Evolutionary conservation across 768 basidiomycete species (phyloP).

Genomic region (Tephrocybe sp.): DNA sequence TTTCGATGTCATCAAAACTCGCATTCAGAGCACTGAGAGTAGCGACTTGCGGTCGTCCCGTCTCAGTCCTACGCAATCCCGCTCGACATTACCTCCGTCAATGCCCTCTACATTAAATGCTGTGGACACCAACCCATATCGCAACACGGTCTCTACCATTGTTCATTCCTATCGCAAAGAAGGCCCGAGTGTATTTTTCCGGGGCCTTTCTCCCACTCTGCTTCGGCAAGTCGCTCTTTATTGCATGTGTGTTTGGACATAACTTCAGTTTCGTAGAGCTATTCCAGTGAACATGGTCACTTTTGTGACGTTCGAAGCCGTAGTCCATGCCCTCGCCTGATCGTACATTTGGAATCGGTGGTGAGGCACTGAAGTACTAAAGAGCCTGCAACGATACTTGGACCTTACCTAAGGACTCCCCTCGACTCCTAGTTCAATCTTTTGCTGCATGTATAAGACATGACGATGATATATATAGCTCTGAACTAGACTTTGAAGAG

Average conservation of each 20-base stretch:
- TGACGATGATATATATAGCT: too few species aligned
- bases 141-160: conserved; percentile 56
- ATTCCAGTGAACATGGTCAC: conserved; percentile 86
- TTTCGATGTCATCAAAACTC: conserved; percentile 87
- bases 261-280: conserved; percentile 38
- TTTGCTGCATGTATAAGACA: too few species aligned
- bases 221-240: conserved; percentile 50
- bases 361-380: too few species aligned
- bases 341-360: too few species aligned
- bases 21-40: conserved; percentile 61
- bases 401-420: too few species aligned
- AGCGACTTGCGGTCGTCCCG: neutral
- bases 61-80: too few species aligned
- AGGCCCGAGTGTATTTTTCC: conserved; percentile 69
- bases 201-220: conserved; percentile 77
- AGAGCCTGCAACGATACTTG: too few species aligned
- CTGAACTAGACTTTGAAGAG: too few species aligned
- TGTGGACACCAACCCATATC: conserved; percentile 45
- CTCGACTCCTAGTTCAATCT: too few species aligned
- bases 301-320: conserved; percentile 68
- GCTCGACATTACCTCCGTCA: too few species aligned
- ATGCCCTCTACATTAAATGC: too few species aligned
- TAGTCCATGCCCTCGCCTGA: conserved; percentile 37
- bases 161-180: conserved; percentile 58
- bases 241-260: too few species aligned